Conservation (phyloP, 768 basidiomycete species). For the Dentipellis sp. region DNA sequence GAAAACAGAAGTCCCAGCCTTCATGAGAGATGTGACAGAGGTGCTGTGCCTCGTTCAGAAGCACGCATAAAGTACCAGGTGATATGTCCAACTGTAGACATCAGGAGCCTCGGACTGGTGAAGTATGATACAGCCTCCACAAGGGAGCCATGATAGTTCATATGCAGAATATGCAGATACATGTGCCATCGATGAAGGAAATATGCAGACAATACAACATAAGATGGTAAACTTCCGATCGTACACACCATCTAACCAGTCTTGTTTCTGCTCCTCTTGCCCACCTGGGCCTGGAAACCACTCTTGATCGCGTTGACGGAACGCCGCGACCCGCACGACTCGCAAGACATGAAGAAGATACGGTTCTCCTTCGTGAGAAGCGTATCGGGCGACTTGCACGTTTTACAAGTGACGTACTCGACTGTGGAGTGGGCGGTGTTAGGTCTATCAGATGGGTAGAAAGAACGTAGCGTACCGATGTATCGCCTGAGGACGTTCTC, state of each 20-base stretch:
- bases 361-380: conserved; percentile 96
- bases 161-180: neutral
- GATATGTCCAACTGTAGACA: no score
- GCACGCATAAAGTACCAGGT: no score
- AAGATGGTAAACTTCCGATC: neutral
- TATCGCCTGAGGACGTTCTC: conserved; percentile 95
- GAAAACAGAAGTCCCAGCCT: no score
- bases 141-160: neutral
- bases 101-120: no score
- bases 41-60: no score
- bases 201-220: conserved; percentile 14
- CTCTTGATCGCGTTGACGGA: conserved; percentile 97
- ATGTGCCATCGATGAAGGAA: neutral
- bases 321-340: conserved; percentile 82
- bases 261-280: conserved; percentile 79
- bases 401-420: conserved; percentile 99
- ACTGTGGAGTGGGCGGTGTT: conserved; percentile 35
- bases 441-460: neutral
- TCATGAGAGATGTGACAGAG: no score
- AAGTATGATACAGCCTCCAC: neutral
- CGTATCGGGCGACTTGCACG: conserved; percentile 98
- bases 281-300: conserved; percentile 95
- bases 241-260: conserved; percentile 33
- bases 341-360: conserved; percentile 96
- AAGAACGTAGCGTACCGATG: conserved; percentile 54